These are phyloP conservation scores for Cantharellus anzutake DNA, from an alignment of 768 basidiomycete species.

Conservation along the genomic window DNA sequence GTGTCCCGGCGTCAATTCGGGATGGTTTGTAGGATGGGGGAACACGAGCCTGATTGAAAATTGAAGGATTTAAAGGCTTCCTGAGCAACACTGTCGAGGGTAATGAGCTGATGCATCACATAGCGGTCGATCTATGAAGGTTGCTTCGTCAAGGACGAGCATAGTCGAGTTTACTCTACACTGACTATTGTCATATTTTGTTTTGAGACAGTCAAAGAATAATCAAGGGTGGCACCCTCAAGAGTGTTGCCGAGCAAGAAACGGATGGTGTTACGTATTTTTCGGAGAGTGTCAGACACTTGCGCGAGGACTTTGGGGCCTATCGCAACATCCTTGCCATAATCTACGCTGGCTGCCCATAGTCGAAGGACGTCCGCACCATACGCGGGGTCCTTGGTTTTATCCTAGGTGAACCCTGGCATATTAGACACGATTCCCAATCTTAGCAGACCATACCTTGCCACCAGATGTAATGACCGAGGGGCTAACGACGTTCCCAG, in stretches of 20 bases:
- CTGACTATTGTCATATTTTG: conserved; percentile 47
- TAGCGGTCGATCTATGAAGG: conserved; percentile 57
- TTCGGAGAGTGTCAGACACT: conserved; percentile 55
- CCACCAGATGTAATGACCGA: conserved; percentile 63
- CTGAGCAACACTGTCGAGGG: conserved; percentile 44
- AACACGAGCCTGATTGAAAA: conserved; percentile 55
- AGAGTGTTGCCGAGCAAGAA: conserved; percentile 74
- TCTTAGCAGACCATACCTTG: conserved; percentile 24
- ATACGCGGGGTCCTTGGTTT: conserved; percentile 55
- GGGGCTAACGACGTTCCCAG: conserved; percentile 82
- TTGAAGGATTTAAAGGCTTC: conserved; percentile 55
- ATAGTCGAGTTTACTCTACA: background rate
- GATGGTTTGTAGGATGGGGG: background rate
- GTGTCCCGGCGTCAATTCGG: conserved; percentile 7
- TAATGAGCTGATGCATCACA: conserved; percentile 67
- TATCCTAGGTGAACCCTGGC: conserved; percentile 24
- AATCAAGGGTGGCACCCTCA: conserved; percentile 15
- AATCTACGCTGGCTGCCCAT: conserved; percentile 86
- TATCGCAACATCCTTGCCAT: conserved; percentile 73
- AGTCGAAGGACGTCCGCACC: conserved; percentile 75
- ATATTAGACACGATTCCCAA: background rate
- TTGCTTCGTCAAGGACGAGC: conserved; percentile 2
- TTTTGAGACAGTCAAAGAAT: conserved; percentile 7
- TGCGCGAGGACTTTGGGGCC: conserved; percentile 61
- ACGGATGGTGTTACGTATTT: conserved; percentile 68